Evolutionary conservation across 2,329 filamentous ascomycete species (phyloP).

Genomic region (Diaporthe citri): DNA sequence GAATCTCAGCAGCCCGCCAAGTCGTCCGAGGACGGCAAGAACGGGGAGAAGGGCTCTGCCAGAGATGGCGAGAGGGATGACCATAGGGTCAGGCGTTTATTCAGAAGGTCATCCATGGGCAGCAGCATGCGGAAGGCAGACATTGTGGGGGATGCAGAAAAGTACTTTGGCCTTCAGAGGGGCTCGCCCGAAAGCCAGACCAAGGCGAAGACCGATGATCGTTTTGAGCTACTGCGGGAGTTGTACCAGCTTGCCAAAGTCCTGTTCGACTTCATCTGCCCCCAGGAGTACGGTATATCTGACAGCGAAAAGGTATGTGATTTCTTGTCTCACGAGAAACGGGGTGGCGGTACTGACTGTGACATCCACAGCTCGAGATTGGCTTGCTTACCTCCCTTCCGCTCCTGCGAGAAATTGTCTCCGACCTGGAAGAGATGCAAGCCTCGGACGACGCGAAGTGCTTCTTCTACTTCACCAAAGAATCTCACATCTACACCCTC

Average conservation of each 20-base stretch:
- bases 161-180: conserved; percentile 92
- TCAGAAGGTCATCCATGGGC: conserved; percentile 72
- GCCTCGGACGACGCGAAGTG: conserved; percentile 93
- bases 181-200: conserved; percentile 74
- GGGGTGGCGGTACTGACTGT: conserved; percentile 38
- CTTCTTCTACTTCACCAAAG: conserved; percentile 99
- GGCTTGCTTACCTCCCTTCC: conserved; percentile 93
- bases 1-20: conserved; percentile 49
- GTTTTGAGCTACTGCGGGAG: conserved; percentile 90
- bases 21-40: conserved; percentile 52
- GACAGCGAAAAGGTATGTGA: conserved; percentile 81
- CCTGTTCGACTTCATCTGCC: conserved; percentile 97
- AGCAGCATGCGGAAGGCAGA: conserved; percentile 62
- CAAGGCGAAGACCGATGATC: conserved; percentile 84
- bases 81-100: conserved; percentile 63
- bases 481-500: conserved; percentile 98
- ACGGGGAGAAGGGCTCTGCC: conserved; percentile 52
- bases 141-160: conserved; percentile 71
- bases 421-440: conserved; percentile 96
- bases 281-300: conserved; percentile 97
- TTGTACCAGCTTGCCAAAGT: conserved; percentile 95
- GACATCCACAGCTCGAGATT: conserved; percentile 78
- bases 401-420: conserved; percentile 94
- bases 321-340: background rate
- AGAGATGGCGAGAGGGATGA: conserved; percentile 56